These are phyloP conservation scores for Debaryomyces maramus DNA, from an alignment of 805 yeast species.

Conservation along the genomic window DNA sequence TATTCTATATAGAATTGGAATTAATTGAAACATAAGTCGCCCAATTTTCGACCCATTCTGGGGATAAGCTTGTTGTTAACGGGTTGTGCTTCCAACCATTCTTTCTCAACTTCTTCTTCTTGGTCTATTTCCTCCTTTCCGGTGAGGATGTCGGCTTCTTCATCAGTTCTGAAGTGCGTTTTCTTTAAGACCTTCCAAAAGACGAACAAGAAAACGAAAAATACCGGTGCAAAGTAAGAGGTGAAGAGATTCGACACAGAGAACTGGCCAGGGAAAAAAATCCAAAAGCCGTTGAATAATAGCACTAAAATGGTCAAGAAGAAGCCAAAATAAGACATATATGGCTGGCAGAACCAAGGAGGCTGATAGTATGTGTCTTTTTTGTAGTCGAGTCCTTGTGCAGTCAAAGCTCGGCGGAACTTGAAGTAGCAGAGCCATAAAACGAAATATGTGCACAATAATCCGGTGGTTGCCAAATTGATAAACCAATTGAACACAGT, in stretches of 20 bases:
- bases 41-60: conserved; percentile 19
- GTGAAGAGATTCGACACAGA: conserved; percentile 36
- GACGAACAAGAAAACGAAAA: conserved; percentile 22
- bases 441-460: conserved; percentile 30
- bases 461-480: conserved; percentile 73
- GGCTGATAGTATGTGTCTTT: conserved; percentile 57
- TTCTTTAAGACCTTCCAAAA: conserved; percentile 35
- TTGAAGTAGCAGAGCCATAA: conserved; percentile 73
- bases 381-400: conserved; percentile 62
- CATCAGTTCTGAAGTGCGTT: conserved; percentile 28
- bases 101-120: conserved; percentile 32
- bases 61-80: conserved; percentile 22
- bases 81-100: conserved; percentile 17
- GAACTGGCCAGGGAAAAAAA: conserved; percentile 38
- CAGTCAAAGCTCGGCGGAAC: conserved; percentile 59
- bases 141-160: conserved; percentile 36
- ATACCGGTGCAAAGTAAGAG: conserved; percentile 38
- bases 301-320: conserved; percentile 25
- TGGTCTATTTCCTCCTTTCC: conserved; percentile 35
- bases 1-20: background rate
- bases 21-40: conserved; percentile 24
- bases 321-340: conserved; percentile 53
- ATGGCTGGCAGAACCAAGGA: conserved; percentile 61
- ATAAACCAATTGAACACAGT: conserved; percentile 68
- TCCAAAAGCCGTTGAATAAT: conserved; percentile 43